These are phyloP conservation scores for Crocinoboletus sp. DNA, from an alignment of 1,284 basidiomycete genomes.

Conservation along the genomic window DNA sequence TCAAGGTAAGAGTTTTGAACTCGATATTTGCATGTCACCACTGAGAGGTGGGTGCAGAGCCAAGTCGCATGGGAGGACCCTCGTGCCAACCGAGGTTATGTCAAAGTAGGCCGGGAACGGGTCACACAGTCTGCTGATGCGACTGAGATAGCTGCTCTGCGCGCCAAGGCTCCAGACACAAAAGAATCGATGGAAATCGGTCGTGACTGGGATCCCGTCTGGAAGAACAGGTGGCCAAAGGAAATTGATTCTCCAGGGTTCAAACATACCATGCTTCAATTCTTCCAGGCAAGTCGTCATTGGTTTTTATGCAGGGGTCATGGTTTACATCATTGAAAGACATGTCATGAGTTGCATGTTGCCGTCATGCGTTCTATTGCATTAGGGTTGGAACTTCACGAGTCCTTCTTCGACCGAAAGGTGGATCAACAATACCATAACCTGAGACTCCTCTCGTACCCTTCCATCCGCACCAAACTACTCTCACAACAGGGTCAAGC, in stretches of 20 bases:
- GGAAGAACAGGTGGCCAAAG: slow-evolving; percentile 77
- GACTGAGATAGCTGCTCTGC: slow-evolving; percentile 69
- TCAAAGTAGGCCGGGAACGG: slow-evolving; percentile 73
- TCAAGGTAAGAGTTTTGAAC: slow-evolving; percentile 44
- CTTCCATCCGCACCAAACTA: slow-evolving; percentile 57
- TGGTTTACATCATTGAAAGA: slow-evolving; percentile 34
- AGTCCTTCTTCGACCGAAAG: slow-evolving; percentile 69
- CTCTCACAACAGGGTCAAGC: slow-evolving; percentile 63
- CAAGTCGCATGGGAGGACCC: slow-evolving; percentile 76
- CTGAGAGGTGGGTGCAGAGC: slow-evolving; percentile 34
- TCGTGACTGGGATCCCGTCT: slow-evolving; percentile 67
- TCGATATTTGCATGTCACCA: background rate
- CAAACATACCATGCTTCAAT: slow-evolving; percentile 66
- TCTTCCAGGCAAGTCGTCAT: slow-evolving; percentile 52
- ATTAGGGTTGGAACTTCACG: slow-evolving; percentile 66
- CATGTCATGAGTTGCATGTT: slow-evolving; percentile 70
- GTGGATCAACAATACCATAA: slow-evolving; percentile 76
- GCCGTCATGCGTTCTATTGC: slow-evolving; percentile 79
- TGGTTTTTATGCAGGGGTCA: background rate
- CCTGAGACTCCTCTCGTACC: slow-evolving; percentile 71
- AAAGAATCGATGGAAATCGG: slow-evolving; percentile 89
- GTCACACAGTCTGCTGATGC: slow-evolving; percentile 70
- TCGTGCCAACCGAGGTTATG: slow-evolving; percentile 79
- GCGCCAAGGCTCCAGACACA: slow-evolving; percentile 68
- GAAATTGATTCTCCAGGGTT: slow-evolving; percentile 62